phyloP scores from a whole-genome alignment of 2,329 filamentous ascomycete genomes.

The Talaromyces sp. region DNA sequence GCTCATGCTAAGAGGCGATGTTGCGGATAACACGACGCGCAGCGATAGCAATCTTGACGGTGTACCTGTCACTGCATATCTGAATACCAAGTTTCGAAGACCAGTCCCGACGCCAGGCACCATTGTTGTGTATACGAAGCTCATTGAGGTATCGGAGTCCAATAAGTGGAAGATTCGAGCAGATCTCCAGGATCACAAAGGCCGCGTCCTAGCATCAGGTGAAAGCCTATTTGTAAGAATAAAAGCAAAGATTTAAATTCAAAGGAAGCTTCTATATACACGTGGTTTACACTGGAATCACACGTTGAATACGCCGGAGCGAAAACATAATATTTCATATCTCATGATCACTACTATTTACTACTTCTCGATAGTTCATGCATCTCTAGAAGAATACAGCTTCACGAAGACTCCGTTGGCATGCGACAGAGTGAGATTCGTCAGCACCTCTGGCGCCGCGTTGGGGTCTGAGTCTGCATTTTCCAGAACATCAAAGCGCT shows the following conservation, averaged over 20 bases:
- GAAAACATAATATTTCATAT: not conserved
- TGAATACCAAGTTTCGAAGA: constrained; percentile 18
- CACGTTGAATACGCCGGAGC: not conserved
- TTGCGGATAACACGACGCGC: not conserved
- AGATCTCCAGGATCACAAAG: not conserved
- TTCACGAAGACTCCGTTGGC: not conserved
- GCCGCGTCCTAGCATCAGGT: not conserved
- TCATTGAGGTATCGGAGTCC: not conserved
- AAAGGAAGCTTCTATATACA: not conserved
- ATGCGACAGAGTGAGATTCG: not conserved
- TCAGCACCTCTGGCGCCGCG: not conserved
- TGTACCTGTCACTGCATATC: constrained; percentile 16
- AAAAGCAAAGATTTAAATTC: not conserved
- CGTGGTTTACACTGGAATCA: not conserved
- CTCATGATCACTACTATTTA: not conserved
- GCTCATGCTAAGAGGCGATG: constrained; percentile 7
- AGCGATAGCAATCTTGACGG: not conserved
- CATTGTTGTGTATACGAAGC: constrained; percentile 10
- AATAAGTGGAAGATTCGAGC: not conserved
- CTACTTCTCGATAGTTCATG: not conserved
- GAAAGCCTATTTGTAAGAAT: not conserved
- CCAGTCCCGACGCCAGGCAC: constrained; percentile 22
- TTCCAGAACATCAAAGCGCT: constrained; percentile 31
- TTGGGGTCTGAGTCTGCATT: constrained; percentile 11
- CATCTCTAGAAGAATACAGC: not conserved